Evolutionary conservation across 768 basidiomycete species (phyloP).

Genomic region (Xerocomellus dryophilus): DNA sequence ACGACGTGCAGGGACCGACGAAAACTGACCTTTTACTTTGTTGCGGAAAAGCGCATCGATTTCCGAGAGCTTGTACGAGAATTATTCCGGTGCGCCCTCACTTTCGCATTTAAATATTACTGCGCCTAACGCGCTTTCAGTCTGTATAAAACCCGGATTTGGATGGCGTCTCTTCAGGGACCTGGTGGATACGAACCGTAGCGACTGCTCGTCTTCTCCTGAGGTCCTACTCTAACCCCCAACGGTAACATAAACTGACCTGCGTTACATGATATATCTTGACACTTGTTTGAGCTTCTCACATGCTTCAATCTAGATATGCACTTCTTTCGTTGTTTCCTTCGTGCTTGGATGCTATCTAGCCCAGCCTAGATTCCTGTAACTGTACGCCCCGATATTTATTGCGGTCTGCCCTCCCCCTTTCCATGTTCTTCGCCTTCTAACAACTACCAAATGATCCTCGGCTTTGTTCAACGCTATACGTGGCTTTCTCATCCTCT

Average conservation of each 20-base stretch:
- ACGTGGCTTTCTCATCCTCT: background rate
- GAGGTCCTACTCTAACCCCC: background rate
- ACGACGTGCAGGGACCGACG: conserved; percentile 76
- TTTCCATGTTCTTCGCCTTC: background rate
- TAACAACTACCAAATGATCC: background rate
- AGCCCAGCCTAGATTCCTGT: conserved; percentile 34
- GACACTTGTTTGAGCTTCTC: conserved; percentile 8
- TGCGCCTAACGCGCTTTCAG: conserved; percentile 34
- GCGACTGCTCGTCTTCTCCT: conserved; percentile 8
- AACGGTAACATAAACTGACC: conserved; percentile 18
- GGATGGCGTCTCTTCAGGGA: conserved; percentile 85
- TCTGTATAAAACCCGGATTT: conserved; percentile 91
- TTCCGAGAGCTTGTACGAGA: conserved; percentile 96
- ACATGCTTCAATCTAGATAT: conserved; percentile 32
- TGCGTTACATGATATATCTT: conserved; percentile 23
- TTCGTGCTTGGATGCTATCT: conserved; percentile 23
- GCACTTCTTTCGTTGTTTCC: conserved; percentile 12
- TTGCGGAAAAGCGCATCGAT: conserved; percentile 93
- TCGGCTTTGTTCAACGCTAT: background rate
- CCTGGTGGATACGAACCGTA: conserved; percentile 43
- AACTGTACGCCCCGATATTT: conserved; percentile 28
- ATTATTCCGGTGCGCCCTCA: conserved; percentile 66
- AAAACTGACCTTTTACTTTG: conserved; percentile 97
- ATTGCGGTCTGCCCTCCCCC: background rate
- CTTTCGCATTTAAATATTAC: conserved; percentile 3